Conservation (phyloP, 176 grass and related monocot genomes). For the Phoenix dactylifera region DNA sequence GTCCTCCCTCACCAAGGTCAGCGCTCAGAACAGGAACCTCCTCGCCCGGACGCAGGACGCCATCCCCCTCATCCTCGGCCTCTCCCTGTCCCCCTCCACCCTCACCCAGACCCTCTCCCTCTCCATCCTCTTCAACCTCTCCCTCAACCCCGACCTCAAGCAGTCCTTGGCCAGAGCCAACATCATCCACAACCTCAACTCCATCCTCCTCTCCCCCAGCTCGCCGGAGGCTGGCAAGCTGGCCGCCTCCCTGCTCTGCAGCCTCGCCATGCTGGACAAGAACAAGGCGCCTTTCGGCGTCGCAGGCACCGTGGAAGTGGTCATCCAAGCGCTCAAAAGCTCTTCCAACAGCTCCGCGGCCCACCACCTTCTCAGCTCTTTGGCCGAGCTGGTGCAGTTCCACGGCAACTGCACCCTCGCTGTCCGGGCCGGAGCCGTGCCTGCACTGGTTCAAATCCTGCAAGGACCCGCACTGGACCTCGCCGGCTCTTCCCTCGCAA, state of each 20-base stretch:
- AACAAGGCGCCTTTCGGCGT: constrained; percentile 12
- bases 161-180: not conserved
- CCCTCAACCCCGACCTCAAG: constrained; percentile 16
- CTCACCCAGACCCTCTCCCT: not conserved
- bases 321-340: no score
- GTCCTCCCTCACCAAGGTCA: not conserved
- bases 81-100: not conserved
- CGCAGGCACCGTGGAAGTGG: no score
- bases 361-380: constrained; percentile 8
- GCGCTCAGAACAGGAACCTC: constrained; percentile 5
- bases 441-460: not conserved
- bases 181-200: not conserved
- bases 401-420: constrained; percentile 11
- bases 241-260: constrained; percentile 18
- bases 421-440: constrained; percentile 7
- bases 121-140: constrained; percentile 18
- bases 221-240: not conserved
- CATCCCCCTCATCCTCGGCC: constrained; percentile 4
- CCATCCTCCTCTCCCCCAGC: not conserved
- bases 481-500: no score
- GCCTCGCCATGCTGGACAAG: constrained; percentile 19
- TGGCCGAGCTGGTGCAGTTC: constrained; percentile 9
- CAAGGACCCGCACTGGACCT: no score
- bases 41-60: not conserved
- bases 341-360: not conserved